Base-by-base conservation (phyloP, 2,329 filamentous ascomycete genomes). In the Penicillium sp. region DNA sequence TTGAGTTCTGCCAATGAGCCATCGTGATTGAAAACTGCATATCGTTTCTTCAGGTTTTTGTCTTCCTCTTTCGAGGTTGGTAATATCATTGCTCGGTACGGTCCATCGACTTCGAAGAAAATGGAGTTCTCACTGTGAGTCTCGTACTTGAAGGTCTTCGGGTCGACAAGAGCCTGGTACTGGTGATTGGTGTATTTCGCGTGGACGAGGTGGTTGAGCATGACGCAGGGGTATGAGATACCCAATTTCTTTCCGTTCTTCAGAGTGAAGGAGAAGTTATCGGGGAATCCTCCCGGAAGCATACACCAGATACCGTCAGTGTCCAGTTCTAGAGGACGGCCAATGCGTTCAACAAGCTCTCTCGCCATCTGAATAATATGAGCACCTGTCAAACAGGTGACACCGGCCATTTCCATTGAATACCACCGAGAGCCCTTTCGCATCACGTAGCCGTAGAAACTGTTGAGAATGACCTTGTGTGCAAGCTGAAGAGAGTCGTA, bases 241-340 rank as follows among this genome's bases (percentile, higher is more conserved):
- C 86, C 79, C 52, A 97, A 68, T 68, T 97, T 99, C 78, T 97
- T 99, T 58, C 93, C 93, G 61, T 91, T 95, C 71, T 92, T 95
- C 59, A 96, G 74, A 63, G 88, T 95, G 77, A 99, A 97, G 0
- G 84, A 79, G 64, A 96, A 96, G 70, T 99, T 96, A 65, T 99
- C 93, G 0, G 93, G 93, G 62, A 99, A 99, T 0, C 89, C 93
- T 0, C 89, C 92, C 0, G 93, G 93, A 61, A 99, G 79, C 81
- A 99, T 99, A 73, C 93, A 99, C 95, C 93, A 99, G 63, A 99
- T 99, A 81, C 95, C 93, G 66, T 99, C 93, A 2, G 93, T 99
- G 69, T 99, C 93, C 41, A 99, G 78, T 69, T 99, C 93, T 44
- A 99, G 77, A 0, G 93, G 93, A 49, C 93, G 82, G 19, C 93